Evolutionary conservation across 2,329 filamentous ascomycete genomes (phyloP).

Genomic region (Trichoderma cornu-damae): DNA sequence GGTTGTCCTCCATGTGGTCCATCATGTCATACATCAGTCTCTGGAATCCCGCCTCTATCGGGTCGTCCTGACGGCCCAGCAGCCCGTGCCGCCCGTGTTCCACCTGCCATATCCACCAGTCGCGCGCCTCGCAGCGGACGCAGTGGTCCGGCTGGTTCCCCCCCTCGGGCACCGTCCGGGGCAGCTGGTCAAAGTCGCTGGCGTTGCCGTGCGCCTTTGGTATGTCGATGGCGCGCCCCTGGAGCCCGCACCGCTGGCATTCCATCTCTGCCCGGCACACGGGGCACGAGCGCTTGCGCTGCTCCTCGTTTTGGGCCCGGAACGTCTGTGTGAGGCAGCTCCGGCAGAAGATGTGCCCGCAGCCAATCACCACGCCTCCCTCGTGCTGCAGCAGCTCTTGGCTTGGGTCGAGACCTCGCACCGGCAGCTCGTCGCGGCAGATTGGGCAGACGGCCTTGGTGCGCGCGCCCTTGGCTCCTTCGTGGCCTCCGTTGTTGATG

Average conservation of each 20-base stretch:
- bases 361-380: conserved; percentile 18
- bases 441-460: neutral
- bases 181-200: neutral
- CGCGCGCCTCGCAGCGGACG: conserved; percentile 17
- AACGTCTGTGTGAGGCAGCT: conserved; percentile 8
- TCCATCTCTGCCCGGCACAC: neutral
- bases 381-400: neutral
- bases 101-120: conserved; percentile 11
- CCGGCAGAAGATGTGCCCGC: conserved; percentile 26
- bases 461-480: neutral
- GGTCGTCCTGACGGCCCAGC: neutral
- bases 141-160: conserved; percentile 2
- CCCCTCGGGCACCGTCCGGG: conserved; percentile 5
- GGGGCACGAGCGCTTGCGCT: neutral
- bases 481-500: neutral
- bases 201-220: neutral
- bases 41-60: conserved; percentile 20
- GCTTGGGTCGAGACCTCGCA: neutral
- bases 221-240: neutral
- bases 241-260: neutral
- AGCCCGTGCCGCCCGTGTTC: neutral
- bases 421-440: neutral
- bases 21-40: conserved; percentile 21
- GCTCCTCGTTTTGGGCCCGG: neutral
- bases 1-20: conserved; percentile 6